Evolutionary conservation across 202 grass and related monocot species (phyloP), one percentile per base, ranked within the genome.

Genomic region (Dendrocalamus latiflorus): DNA sequence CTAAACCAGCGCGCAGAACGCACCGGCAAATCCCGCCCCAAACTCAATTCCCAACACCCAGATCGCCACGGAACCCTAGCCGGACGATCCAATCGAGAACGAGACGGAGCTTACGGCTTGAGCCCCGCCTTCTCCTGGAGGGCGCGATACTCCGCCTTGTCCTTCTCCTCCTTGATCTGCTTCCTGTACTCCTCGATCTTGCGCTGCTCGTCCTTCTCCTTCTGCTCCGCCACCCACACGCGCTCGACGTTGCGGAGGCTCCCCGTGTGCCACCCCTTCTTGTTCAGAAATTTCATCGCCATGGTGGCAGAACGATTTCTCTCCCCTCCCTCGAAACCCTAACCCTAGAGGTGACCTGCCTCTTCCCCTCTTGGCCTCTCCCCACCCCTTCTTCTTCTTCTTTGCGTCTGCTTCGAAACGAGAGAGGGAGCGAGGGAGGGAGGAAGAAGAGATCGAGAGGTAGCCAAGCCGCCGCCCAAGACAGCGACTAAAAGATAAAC

Each of bases 231-330:
- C 87, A 95, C 91, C 95, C 95, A 98, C 70, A 98, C 95, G 53
- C 86, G 91, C 89, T 98, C 95, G 61, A 98, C 91, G 83, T 98
- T 98, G 55, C 90, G 87, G 45, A 98, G 90, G 76, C 93, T 95
- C 51, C 96, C 96, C 85, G 93, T 95, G 91, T 98, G 96, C 96
- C 96, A 98, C 72, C 96, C 96, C 89, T 98, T 95, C 93, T 95
- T 98, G 89, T 98, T 98, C 65, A 98, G 62, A 44, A 98, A 98
- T 56, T 95, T 98, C 77, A 98, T 81, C 81, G 89, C 93, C 96
- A 98, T 95, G 76, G 63, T 49, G 65, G 41, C 80, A 77, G 20
- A 42, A 65, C 55, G 13, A 43, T 51, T 48, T n/a, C 45, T 34
- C 36, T 16, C n/a, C 22, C 42, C 28, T 67, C 25, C 60, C n/a